phyloP scores from a whole-genome alignment of 2,329 filamentous ascomycete genomes.

The Epichloe hybrida region DNA sequence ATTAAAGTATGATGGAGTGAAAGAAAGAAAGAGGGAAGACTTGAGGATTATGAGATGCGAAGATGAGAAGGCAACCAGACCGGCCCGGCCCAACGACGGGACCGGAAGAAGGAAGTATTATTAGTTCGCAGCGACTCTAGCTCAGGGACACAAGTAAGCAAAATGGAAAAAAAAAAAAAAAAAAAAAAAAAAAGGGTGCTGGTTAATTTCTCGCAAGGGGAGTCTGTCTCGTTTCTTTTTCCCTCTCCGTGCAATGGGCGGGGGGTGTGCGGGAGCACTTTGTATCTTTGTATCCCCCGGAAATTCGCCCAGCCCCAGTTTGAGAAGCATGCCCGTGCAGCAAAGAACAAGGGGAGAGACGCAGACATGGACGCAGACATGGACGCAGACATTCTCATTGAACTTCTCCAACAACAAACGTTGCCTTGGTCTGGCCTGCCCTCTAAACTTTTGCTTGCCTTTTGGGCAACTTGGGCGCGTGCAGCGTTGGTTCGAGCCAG shows the following conservation, averaged over 20 bases:
- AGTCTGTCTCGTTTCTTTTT: slow-evolving; percentile 7
- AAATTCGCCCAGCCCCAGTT: not conserved
- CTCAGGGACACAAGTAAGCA: not conserved
- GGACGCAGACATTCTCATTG: not conserved
- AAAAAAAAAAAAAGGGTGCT: not conserved
- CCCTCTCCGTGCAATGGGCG: slow-evolving; percentile 5
- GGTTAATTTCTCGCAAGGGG: slow-evolving; percentile 1
- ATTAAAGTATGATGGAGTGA: not conserved
- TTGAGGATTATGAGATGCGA: slow-evolving; percentile 1
- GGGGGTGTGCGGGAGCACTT: slow-evolving; percentile 4
- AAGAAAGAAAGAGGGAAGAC: not conserved
- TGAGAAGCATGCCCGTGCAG: not conserved
- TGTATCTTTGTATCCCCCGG: not conserved
- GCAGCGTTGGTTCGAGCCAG: slow-evolving; percentile 3
- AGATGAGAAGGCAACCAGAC: not conserved
- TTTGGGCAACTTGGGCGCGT: not conserved
- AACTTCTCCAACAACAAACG: not conserved
- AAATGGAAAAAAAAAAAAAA: not conserved
- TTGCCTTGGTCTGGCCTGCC: not conserved
- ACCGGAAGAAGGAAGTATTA: not conserved
- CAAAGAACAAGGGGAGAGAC: slow-evolving; percentile 1
- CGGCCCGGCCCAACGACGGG: not conserved
- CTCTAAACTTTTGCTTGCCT: not conserved
- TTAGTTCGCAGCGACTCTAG: not conserved
- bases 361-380: not conserved